Evolutionary conservation across 1,284 basidiomycete genomes (phyloP).

Genomic region (Pseudozyma flocculosa): DNA sequence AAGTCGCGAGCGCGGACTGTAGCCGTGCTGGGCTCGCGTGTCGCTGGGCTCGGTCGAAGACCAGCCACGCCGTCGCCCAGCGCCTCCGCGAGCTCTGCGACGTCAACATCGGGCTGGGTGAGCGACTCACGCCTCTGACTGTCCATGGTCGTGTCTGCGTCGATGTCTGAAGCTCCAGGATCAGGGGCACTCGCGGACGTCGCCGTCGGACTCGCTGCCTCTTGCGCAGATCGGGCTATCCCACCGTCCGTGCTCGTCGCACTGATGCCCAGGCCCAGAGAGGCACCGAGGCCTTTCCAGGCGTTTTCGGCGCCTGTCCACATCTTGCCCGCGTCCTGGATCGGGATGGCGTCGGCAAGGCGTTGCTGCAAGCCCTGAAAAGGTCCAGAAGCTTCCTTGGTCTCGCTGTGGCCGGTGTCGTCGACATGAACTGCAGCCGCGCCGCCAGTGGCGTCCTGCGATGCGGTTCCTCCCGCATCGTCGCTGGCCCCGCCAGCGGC

Average conservation of each 20-base stretch:
- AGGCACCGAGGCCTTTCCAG: slow-evolving; percentile 21
- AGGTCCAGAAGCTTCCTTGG: slow-evolving; percentile 3
- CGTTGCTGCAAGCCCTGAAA: slow-evolving; percentile 18
- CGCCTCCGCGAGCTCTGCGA: slow-evolving; percentile 25
- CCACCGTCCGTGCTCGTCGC: neutral
- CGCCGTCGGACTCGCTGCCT: no score
- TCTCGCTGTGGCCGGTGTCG: no score
- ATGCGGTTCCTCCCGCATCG: no score
- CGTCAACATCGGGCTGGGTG: slow-evolving; percentile 31
- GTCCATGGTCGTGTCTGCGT: slow-evolving; percentile 15
- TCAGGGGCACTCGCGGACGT: no score
- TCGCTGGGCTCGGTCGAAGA: no score
- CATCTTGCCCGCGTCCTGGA: slow-evolving; percentile 33
- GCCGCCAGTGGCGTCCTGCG: no score
- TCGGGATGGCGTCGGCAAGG: slow-evolving; percentile 10
- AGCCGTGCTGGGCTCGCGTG: no score
- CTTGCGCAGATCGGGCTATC: no score
- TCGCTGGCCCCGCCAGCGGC: no score
- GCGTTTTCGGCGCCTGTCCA: slow-evolving; percentile 31
- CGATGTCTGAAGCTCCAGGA: no score
- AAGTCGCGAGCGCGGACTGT: no score
- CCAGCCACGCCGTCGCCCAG: slow-evolving; percentile 6
- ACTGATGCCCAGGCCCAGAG: slow-evolving; percentile 17
- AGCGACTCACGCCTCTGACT: slow-evolving; percentile 21
- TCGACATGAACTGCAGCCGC: no score